Base-by-base conservation (phyloP, 2,329 filamentous ascomycete species). In the Curvularia hawaiiensis region DNA sequence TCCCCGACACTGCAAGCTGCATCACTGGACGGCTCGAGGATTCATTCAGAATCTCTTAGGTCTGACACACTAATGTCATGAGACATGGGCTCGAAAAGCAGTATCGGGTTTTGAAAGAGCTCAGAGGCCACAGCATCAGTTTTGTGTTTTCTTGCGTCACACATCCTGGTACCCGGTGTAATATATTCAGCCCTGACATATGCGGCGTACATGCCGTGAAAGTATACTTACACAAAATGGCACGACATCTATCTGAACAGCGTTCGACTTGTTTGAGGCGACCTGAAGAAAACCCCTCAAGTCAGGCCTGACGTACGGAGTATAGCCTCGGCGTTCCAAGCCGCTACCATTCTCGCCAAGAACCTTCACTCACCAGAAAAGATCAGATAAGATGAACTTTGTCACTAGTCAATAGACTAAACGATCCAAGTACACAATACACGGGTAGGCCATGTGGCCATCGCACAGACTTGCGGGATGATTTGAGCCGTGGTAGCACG, bases 351-450 rank as follows among this genome's bases (percentile, higher is more conserved):
- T 18, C 24, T 39, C 31, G 50, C 56, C 52, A 58, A 54, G 58
- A 5, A 44, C 8, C 10, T 8, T 16, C 38, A n/a, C 22, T 30
- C 26, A 41, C 18, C 14, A 12, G 4, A 9, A 9, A 8, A 18
- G 24, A 58, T 60, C 60, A 49, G 60, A 62, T 62, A 52, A 62
- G 58, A 62, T 62, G 40, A 14, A 24, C 11, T 46, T 52, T 41
- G 50, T 57, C 48, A 35, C 45, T 28, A 50, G 18, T 5, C 9
- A 3, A 4, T 24, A 12, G n/a, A 9, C 44, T 53, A 53, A n/a
- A 43, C 2, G 5, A 47, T 28, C 38, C 55, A 16, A 38, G 18
- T 4, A 33, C n/a, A 26, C 47, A 31, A 51, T 50, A 45, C 51
- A 33, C 20, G 24, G 45, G 45, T 20, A 39, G 31, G 45, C 51